phyloP scores from a whole-genome alignment of 306 rosid genomes.

The Quercus mongolica region DNA sequence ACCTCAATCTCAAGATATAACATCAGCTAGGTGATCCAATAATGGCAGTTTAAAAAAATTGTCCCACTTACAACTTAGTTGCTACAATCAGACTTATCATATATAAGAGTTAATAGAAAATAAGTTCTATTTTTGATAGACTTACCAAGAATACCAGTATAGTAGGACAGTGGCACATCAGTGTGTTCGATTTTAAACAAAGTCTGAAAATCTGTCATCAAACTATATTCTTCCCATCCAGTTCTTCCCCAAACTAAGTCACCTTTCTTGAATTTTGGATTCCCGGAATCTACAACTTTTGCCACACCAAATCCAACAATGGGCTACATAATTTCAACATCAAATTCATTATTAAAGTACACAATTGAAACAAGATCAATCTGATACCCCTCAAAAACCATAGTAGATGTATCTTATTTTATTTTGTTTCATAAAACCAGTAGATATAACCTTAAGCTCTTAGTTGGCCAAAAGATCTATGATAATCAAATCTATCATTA shows the following conservation, averaged over 20 bases:
- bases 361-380: not conserved
- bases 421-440: not conserved
- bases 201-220: not conserved
- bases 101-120: not conserved
- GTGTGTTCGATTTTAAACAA: conserved; percentile 23
- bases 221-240: conserved; percentile 33
- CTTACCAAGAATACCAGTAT: conserved; percentile 39
- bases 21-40: too few relatives aligned
- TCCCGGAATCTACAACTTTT: conserved; percentile 26
- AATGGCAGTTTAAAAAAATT: too few relatives aligned
- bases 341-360: not conserved
- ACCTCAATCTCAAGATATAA: not conserved
- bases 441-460: not conserved
- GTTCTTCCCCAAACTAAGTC: conserved; percentile 29
- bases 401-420: not conserved
- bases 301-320: conserved; percentile 32
- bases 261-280: conserved; percentile 27
- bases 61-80: too few relatives aligned
- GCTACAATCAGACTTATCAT: not conserved
- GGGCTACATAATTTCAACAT: conserved; percentile 22
- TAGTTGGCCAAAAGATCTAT: too few relatives aligned
- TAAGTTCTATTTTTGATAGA: not conserved
- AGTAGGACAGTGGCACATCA: conserved; percentile 36
- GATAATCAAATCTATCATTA: not conserved
- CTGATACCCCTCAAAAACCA: not conserved